Base-by-base conservation (phyloP, 176 grass and related monocot genomes). In the Dendrocalamus sinicus region DNA sequence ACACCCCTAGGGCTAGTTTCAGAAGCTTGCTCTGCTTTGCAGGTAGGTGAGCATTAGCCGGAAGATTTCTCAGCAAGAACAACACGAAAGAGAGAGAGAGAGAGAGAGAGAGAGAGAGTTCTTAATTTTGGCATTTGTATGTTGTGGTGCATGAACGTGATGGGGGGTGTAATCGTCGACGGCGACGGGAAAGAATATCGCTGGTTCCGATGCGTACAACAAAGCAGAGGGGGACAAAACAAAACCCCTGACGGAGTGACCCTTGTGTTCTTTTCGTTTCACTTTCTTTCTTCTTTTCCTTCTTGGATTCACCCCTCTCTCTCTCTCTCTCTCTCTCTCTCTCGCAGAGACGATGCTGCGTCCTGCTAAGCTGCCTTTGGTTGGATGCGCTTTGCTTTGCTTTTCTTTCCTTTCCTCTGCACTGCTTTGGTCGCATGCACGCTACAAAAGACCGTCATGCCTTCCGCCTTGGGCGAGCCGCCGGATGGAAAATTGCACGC, bases 181-280 rank as follows among this genome's bases (percentile, higher is more conserved):
- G 39, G 83, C 50, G 83, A 80, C 57, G 85, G 59, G 68, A 73
- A 73, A 66, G 86, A 88, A 88, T 88, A 88, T 70, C 43, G 79
- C 79, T 61, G 63, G 86, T 83, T 88, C 79, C 86, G 51, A 88
- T 67, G 71, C 54, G 52, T 13, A 6, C 58, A 47, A 7, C 15
- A 47, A 50, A 48, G 59, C 77, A 44, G 70, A 63, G 61, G 19
- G 57, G 12, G 70, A 83, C 58, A 65, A 73, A 76, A 23, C 60
- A 53, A 74, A 19, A 10, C 5, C 26, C 48, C 15, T 75, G 48
- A 32, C 23, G n/a, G 45, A 24, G 19, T 30, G 3, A 14, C 45
- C 32, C 58, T 10, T 41, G 12, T 43, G 23, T 13, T 24, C 23
- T 30, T 67, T 70, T 59, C 70, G 54, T 20, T 46, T 72, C 41